Evolutionary conservation across 2,329 filamentous ascomycete species (phyloP).

Genomic region (Trichoderma sp.): DNA sequence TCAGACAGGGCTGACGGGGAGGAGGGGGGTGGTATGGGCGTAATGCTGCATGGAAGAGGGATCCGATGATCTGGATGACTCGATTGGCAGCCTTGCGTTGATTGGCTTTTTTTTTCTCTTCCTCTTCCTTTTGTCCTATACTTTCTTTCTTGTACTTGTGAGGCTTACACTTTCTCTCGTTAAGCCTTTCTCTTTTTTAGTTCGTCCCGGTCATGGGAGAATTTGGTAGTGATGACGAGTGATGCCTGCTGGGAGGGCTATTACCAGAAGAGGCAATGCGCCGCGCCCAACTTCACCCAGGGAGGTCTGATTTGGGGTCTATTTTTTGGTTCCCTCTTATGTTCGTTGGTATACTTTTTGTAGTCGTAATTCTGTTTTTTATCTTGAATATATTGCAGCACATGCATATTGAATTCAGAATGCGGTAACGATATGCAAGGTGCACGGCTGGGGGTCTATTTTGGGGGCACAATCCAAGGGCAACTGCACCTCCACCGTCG

Average conservation of each 20-base stretch:
- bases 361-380: neutral
- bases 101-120: neutral
- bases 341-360: neutral
- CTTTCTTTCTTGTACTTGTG: neutral
- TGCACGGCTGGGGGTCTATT: too few relatives aligned
- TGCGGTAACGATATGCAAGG: too few relatives aligned
- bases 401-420: too few relatives aligned
- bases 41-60: neutral
- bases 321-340: neutral
- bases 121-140: neutral
- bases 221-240: neutral
- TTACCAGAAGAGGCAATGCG: slow-evolving; percentile 4
- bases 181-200: too few relatives aligned
- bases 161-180: neutral
- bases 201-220: too few relatives aligned
- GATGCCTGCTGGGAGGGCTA: slow-evolving; percentile 10
- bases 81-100: slow-evolving; percentile 18
- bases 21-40: neutral
- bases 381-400: neutral
- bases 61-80: slow-evolving; percentile 22
- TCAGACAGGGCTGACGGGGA: slow-evolving; percentile 8
- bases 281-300: slow-evolving; percentile 15
- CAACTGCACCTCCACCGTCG: too few relatives aligned
- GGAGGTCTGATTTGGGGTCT: slow-evolving; percentile 5
- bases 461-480: too few relatives aligned